Percentiles rank a stretch among this genome's conserved stretches.
phyloP scores from a whole-genome alignment of 768 basidiomycete genomes.

The Rickenella mellea region DNA sequence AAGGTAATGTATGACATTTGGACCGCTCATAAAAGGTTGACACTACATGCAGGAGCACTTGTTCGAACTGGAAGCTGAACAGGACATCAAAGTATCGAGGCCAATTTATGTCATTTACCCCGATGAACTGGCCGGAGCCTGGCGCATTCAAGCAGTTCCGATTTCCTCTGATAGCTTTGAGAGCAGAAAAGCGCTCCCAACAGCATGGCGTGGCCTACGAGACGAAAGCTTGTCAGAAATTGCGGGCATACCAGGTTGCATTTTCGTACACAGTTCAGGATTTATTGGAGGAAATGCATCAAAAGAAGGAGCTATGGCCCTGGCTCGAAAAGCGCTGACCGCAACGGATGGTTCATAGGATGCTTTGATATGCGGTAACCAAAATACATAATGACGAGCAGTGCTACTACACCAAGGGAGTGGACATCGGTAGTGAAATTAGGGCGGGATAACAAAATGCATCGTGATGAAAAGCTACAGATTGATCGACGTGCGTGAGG shows the following conservation, averaged over 20 bases:
- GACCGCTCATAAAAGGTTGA: slow-evolving; percentile 3
- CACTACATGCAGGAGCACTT: slow-evolving; percentile 69
- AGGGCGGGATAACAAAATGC: neutral
- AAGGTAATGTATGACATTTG: slow-evolving; percentile 41
- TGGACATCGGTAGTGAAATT: neutral
- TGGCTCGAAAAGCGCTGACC: slow-evolving; percentile 61
- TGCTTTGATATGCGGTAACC: slow-evolving; percentile 5
- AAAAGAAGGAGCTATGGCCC: slow-evolving; percentile 73
- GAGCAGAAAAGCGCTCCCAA: slow-evolving; percentile 87
- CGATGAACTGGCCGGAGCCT: slow-evolving; percentile 64
- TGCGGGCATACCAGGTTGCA: slow-evolving; percentile 70
- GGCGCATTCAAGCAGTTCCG: slow-evolving; percentile 93
- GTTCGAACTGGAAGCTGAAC: slow-evolving; percentile 71
- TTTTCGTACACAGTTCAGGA: slow-evolving; percentile 93
- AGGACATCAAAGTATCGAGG: slow-evolving; percentile 35
- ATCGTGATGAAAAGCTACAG: neutral
- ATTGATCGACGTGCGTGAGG: too few species aligned
- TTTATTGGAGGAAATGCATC: slow-evolving; percentile 96
- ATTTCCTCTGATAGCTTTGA: slow-evolving; percentile 74
- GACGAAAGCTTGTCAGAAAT: slow-evolving; percentile 71
- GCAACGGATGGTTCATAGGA: too few species aligned
- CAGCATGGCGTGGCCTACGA: slow-evolving; percentile 85
- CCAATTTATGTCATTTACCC: slow-evolving; percentile 87
- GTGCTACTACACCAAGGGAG: neutral
- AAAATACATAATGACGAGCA: neutral